phyloP scores from a whole-genome alignment of 441 rosid genomes.

The Gossypium armourianum region DNA sequence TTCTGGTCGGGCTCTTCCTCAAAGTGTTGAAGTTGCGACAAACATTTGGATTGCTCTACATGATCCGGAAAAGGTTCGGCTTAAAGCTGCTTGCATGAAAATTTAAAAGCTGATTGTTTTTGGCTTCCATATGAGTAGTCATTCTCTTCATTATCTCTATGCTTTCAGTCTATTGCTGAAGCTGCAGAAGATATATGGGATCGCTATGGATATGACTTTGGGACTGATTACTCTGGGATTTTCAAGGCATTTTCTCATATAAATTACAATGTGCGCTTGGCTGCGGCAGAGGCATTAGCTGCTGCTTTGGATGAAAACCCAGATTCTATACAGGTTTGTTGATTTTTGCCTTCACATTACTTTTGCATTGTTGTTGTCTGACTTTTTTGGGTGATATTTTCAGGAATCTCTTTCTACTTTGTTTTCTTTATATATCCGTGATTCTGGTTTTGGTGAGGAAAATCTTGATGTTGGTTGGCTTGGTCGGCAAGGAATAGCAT shows the following conservation, averaged over 20 bases:
- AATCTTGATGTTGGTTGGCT: constrained; percentile 75
- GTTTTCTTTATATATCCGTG: constrained; percentile 83
- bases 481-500: constrained; percentile 88
- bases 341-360: constrained; percentile 9
- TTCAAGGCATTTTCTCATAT: constrained; percentile 65
- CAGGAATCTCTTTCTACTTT: constrained; percentile 88
- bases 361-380: constrained; percentile 18
- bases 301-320: constrained; percentile 93
- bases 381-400: constrained; percentile 20
- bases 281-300: constrained; percentile 96
- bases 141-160: constrained; percentile 14
- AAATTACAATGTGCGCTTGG: constrained; percentile 74
- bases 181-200: constrained; percentile 95
- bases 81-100: constrained; percentile 18
- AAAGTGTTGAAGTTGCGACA: constrained; percentile 72
- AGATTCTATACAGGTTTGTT: constrained; percentile 60
- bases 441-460: constrained; percentile 46
- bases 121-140: background rate
- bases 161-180: constrained; percentile 71
- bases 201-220: constrained; percentile 78
- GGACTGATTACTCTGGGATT: constrained; percentile 78
- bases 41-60: constrained; percentile 90
- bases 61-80: constrained; percentile 84
- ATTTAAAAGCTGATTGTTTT: background rate
- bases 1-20: constrained; percentile 57